These are phyloP conservation scores for Eurotiales sp. DNA, from an alignment of 2,329 filamentous ascomycete species.

Conservation along the genomic window DNA sequence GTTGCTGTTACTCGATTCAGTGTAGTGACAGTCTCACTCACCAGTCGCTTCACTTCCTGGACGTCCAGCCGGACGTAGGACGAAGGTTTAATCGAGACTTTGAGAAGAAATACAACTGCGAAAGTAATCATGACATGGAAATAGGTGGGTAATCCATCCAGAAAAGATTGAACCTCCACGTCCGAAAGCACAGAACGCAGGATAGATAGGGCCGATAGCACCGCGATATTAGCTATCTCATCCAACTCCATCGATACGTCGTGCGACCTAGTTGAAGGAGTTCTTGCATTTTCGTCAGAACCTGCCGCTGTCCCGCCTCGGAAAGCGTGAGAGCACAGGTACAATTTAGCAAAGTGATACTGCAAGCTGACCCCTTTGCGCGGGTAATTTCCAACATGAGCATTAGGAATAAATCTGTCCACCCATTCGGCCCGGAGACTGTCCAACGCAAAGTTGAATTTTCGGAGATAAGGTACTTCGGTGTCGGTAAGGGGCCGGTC, in stretches of 20 bases:
- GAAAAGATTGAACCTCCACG: constrained; percentile 29
- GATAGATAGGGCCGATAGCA: constrained; percentile 33
- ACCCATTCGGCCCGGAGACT: constrained; percentile 7
- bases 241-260: no score
- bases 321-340: constrained; percentile 45
- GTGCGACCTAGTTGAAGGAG: constrained; percentile 25
- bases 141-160: constrained; percentile 35
- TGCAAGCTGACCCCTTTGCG: constrained; percentile 44
- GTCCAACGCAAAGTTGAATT: constrained; percentile 20
- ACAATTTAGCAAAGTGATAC: constrained; percentile 46
- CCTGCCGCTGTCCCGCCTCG: constrained; percentile 27
- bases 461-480: constrained; percentile 18
- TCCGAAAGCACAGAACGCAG: constrained; percentile 32
- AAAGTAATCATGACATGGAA: constrained; percentile 41
- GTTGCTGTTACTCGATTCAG: constrained; percentile 21
- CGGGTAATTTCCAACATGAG: constrained; percentile 42
- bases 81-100: constrained; percentile 31
- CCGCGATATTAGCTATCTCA: constrained; percentile 35
- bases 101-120: constrained; percentile 37
- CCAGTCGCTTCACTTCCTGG: neutral
- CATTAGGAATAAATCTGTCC: constrained; percentile 25
- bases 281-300: neutral
- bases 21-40: neutral
- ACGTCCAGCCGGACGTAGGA: constrained; percentile 18
- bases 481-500: constrained; percentile 18